These are phyloP conservation scores for Sporothrix luriei DNA, from an alignment of 2,329 filamentous ascomycete species.

Conservation along the genomic window DNA sequence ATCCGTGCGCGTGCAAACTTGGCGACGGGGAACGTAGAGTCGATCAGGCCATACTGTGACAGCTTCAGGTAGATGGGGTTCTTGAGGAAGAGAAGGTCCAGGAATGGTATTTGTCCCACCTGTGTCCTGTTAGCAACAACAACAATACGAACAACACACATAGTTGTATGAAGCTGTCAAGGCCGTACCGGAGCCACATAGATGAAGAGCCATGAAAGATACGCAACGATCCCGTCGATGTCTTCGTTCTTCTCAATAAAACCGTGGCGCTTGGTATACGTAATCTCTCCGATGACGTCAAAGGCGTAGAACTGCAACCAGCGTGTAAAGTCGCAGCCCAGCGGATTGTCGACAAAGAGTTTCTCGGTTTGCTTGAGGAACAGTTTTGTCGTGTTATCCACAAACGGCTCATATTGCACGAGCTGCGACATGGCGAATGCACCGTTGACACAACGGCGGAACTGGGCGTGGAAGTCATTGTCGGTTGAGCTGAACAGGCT, in stretches of 20 bases:
- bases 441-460: constrained; percentile 73
- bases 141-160: neutral
- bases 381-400: constrained; percentile 71
- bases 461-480: constrained; percentile 73
- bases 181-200: constrained; percentile 64
- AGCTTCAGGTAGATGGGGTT: constrained; percentile 72
- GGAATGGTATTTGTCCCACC: constrained; percentile 71
- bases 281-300: constrained; percentile 77
- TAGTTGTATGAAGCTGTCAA: neutral
- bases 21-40: constrained; percentile 71
- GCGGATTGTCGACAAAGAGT: constrained; percentile 52
- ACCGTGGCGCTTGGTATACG: constrained; percentile 73
- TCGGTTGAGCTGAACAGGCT: constrained; percentile 77
- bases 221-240: constrained; percentile 71
- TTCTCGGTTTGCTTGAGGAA: constrained; percentile 67
- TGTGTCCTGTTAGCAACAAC: constrained; percentile 38
- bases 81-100: constrained; percentile 71
- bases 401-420: constrained; percentile 77
- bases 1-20: constrained; percentile 70
- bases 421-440: constrained; percentile 78
- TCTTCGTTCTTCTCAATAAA: constrained; percentile 76
- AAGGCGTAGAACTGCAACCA: constrained; percentile 84
- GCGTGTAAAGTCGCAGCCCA: constrained; percentile 64
- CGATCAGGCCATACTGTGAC: constrained; percentile 66
- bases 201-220: constrained; percentile 65